Conservation (phyloP, 2,329 filamentous ascomycete genomes). For the Aspergillus sp. region DNA sequence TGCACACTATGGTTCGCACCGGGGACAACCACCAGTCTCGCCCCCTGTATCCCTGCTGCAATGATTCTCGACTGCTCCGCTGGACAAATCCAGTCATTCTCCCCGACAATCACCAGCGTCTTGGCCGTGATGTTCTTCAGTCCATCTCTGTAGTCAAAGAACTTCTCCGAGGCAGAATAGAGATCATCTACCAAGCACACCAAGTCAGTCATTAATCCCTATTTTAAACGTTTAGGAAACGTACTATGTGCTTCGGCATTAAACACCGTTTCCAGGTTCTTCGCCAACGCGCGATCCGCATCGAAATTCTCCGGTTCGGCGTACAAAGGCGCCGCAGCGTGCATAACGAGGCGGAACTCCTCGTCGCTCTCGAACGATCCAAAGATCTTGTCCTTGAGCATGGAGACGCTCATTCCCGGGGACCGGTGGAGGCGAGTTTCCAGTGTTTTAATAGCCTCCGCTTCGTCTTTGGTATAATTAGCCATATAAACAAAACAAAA, state of each 20-base stretch:
- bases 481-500: too few relatives aligned
- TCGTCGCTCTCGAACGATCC: not conserved
- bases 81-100: not conserved
- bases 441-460: not conserved
- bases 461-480: not conserved
- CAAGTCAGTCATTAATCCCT: not conserved
- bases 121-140: not conserved
- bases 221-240: not conserved
- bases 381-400: not conserved
- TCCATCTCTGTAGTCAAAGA: not conserved
- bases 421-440: not conserved
- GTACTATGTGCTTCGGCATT: not conserved
- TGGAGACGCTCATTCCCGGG: not conserved
- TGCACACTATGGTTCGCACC: not conserved
- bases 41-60: not conserved
- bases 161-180: not conserved
- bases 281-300: not conserved
- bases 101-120: not conserved
- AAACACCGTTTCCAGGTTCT: not conserved
- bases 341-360: not conserved
- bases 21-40: not conserved
- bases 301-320: not conserved
- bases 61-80: not conserved
- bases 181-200: not conserved
- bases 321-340: not conserved